Conservation (phyloP, 2,329 filamentous ascomycete genomes). For the Coleophoma cylindrospora region DNA sequence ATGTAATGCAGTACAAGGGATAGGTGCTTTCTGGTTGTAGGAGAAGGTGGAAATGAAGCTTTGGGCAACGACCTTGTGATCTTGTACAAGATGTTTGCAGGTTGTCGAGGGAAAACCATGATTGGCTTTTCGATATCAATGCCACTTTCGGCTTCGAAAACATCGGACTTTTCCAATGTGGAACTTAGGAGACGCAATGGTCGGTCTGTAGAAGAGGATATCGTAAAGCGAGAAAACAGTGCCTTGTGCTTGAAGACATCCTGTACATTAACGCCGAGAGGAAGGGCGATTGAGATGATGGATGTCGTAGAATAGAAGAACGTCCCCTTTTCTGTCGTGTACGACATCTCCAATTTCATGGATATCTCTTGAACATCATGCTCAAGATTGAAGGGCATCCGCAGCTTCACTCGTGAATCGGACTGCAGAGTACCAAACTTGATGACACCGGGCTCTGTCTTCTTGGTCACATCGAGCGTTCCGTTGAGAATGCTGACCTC, state of each 20-base stretch:
- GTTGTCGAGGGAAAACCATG: slow-evolving; percentile 74
- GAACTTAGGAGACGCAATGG: slow-evolving; percentile 72
- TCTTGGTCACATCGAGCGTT: slow-evolving; percentile 38
- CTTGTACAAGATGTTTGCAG: slow-evolving; percentile 75
- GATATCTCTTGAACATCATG: slow-evolving; percentile 66
- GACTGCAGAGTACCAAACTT: slow-evolving; percentile 41
- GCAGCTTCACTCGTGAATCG: slow-evolving; percentile 48
- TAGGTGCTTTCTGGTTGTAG: slow-evolving; percentile 37
- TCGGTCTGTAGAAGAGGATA: slow-evolving; percentile 72
- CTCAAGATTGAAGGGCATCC: slow-evolving; percentile 80
- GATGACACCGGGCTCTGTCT: slow-evolving; percentile 49
- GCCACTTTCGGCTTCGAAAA: slow-evolving; percentile 62
- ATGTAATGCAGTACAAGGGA: slow-evolving; percentile 71
- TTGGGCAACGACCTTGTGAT: slow-evolving; percentile 51
- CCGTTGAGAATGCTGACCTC: slow-evolving; percentile 48
- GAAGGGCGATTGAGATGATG: slow-evolving; percentile 67
- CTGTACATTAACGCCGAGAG: slow-evolving; percentile 92
- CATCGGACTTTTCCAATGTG: slow-evolving; percentile 63
- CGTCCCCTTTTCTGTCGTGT: slow-evolving; percentile 60
- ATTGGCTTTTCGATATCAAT: slow-evolving; percentile 46
- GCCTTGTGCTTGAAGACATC: slow-evolving; percentile 84
- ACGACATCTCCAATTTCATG: slow-evolving; percentile 71
- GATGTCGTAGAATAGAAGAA: slow-evolving; percentile 60
- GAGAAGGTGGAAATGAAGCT: slow-evolving; percentile 35
- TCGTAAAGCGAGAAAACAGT: slow-evolving; percentile 85